Conservation (phyloP, 495 filamentous ascomycete genomes). For the Tuber umbilicatum region DNA sequence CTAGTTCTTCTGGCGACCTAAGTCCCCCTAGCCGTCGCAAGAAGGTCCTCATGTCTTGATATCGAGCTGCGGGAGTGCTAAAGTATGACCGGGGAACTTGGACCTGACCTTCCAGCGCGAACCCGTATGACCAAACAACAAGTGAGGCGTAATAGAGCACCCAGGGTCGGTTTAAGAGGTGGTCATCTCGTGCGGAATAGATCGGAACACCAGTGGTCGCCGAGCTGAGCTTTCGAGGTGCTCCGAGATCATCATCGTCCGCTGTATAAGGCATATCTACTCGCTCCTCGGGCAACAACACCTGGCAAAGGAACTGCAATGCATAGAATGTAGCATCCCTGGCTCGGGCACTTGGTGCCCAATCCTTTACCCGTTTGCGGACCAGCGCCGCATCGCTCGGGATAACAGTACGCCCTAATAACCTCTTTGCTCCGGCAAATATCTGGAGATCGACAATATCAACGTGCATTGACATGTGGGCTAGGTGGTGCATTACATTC, state of each 20-base stretch:
- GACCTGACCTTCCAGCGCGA: slow-evolving; percentile 76
- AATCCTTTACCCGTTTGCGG: slow-evolving; percentile 79
- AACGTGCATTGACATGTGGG: slow-evolving; percentile 97
- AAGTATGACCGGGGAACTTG: slow-evolving; percentile 50
- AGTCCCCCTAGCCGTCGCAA: slow-evolving; percentile 67
- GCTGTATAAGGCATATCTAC: slow-evolving; percentile 30
- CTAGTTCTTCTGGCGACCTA: slow-evolving; percentile 72
- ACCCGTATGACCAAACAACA: slow-evolving; percentile 94
- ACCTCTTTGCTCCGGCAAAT: slow-evolving; percentile 75
- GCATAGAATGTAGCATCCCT: slow-evolving; percentile 93
- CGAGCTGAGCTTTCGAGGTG: slow-evolving; percentile 35
- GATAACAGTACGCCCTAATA: slow-evolving; percentile 81
- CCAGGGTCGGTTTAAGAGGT: slow-evolving; percentile 88
- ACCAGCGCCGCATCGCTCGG: slow-evolving; percentile 71
- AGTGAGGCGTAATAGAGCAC: slow-evolving; percentile 90
- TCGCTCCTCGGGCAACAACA: slow-evolving; percentile 56
- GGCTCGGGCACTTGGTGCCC: slow-evolving; percentile 87
- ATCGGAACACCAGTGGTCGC: slow-evolving; percentile 39
- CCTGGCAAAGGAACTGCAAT: slow-evolving; percentile 73
- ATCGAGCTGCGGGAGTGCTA: slow-evolving; percentile 56
- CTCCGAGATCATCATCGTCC: slow-evolving; percentile 45
- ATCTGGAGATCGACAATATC: slow-evolving; percentile 97
- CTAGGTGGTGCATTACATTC: slow-evolving; percentile 83
- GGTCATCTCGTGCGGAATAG: slow-evolving; percentile 84
- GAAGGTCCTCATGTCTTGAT: slow-evolving; percentile 72